phyloP scores from a whole-genome alignment of 129 eudicot genomes.

The Arctium lappa region DNA sequence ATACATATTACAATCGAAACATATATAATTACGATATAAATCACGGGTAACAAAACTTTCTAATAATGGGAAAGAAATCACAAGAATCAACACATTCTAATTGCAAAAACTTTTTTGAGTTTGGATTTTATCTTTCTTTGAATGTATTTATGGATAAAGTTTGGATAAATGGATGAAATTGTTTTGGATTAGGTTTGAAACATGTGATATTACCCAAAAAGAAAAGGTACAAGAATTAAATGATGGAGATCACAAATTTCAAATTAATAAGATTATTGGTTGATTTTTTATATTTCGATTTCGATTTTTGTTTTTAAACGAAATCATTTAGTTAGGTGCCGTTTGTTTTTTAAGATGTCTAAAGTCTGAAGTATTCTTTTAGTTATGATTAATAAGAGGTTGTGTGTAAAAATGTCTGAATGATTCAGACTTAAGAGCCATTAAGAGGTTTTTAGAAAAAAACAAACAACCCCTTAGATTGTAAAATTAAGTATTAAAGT shows the following conservation, averaged over 20 bases:
- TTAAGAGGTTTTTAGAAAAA: no score
- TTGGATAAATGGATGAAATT: constrained; percentile 27
- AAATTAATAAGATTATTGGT: no score
- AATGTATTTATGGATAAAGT: constrained; percentile 30
- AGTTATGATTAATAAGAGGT: no score
- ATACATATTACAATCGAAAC: not conserved
- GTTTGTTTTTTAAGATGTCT: no score
- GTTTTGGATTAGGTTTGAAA: constrained; percentile 21
- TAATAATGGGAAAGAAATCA: constrained; percentile 19
- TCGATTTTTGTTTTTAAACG: no score
- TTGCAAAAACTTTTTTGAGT: constrained; percentile 2
- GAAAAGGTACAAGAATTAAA: constrained; percentile 17
- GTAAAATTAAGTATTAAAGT: no score
- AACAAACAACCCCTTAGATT: no score
- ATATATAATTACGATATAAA: not conserved
- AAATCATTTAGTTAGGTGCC: no score
- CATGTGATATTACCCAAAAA: constrained; percentile 19
- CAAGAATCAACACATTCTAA: constrained; percentile 23
- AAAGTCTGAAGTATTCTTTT: no score
- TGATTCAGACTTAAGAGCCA: no score
- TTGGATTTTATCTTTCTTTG: constrained; percentile 14
- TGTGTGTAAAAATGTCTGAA: no score
- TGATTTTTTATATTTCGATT: no score
- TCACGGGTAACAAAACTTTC: constrained; percentile 17
- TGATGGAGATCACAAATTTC: not conserved